phyloP scores from a whole-genome alignment of 2,329 filamentous ascomycete species.

The Calonectria hawksworthii region DNA sequence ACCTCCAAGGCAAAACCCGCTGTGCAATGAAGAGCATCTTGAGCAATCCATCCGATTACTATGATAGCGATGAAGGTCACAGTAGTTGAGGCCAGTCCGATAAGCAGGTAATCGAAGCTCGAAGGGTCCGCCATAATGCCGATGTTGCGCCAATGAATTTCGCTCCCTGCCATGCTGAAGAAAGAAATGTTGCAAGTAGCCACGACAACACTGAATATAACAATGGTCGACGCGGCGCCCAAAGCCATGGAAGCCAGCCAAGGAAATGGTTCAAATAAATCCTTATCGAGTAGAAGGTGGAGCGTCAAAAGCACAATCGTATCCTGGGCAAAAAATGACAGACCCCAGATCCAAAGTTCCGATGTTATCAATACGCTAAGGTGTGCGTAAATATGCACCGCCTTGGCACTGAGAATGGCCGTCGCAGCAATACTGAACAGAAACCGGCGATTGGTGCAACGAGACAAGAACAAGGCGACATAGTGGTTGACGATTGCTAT shows the following conservation, averaged over 20 bases:
- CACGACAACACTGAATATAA: not conserved
- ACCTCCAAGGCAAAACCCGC: conserved; percentile 43
- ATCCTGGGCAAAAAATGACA: conserved; percentile 46
- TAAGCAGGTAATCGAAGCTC: conserved; percentile 48
- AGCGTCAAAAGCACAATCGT: conserved; percentile 37
- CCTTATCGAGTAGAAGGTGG: conserved; percentile 33
- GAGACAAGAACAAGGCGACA: not conserved
- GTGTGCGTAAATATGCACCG: conserved; percentile 42
- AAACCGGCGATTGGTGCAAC: conserved; percentile 33
- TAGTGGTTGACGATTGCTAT: not conserved
- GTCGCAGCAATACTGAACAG: conserved; percentile 39
- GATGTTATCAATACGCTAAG: conserved; percentile 31
- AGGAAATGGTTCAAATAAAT: not conserved
- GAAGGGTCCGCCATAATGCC: conserved; percentile 49
- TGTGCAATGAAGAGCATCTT: conserved; percentile 39
- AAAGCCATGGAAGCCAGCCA: conserved; percentile 14
- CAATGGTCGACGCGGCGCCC: conserved; percentile 3
- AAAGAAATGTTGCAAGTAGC: conserved; percentile 45
- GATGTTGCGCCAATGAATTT: conserved; percentile 53
- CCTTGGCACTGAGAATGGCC: conserved; percentile 39
- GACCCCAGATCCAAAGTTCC: conserved; percentile 38
- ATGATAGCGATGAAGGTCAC: conserved; percentile 35
- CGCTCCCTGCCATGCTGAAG: conserved; percentile 49
- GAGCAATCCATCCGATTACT: conserved; percentile 42
- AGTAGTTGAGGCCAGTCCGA: conserved; percentile 47